Conservation (phyloP, 345 rosid species). For the Salix caprea region DNA sequence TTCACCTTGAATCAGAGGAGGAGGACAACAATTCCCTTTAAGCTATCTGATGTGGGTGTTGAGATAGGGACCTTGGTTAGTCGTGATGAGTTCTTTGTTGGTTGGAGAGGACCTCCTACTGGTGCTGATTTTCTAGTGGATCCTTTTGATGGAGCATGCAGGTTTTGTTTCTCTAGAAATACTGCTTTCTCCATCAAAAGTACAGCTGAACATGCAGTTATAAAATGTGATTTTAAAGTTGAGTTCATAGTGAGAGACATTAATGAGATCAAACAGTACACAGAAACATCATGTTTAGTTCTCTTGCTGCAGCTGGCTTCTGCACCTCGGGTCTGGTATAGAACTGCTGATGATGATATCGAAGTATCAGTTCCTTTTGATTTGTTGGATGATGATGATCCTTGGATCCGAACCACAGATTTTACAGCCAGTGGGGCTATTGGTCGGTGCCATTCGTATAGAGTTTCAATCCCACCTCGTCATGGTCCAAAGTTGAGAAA, state of each 20-base stretch:
- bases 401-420: constrained; percentile 92
- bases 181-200: constrained; percentile 66
- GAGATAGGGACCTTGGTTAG: constrained; percentile 64
- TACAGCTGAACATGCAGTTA: constrained; percentile 39
- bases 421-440: constrained; percentile 67
- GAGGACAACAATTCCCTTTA: constrained; percentile 51
- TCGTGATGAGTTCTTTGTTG: constrained; percentile 51
- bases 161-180: constrained; percentile 56
- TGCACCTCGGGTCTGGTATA: constrained; percentile 66
- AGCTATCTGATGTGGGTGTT: constrained; percentile 46
- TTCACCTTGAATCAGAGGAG: constrained; percentile 58
- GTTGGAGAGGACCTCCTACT: constrained; percentile 60
- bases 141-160: constrained; percentile 76
- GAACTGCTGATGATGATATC: constrained; percentile 82
- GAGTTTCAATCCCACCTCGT: constrained; percentile 58
- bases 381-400: constrained; percentile 91
- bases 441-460: constrained; percentile 61
- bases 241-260: constrained; percentile 79
- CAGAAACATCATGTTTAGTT: constrained; percentile 32
- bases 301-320: constrained; percentile 66
- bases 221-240: constrained; percentile 75
- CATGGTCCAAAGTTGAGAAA: constrained; percentile 52
- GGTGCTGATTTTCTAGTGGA: constrained; percentile 72
- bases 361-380: constrained; percentile 48
- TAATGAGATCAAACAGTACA: constrained; percentile 45